A percentile compares a stretch with the other conserved stretches of the same genome.
Evolutionary conservation across 257 asterid genomes (phyloP).

Genomic region (Solanum chmielewskii): DNA sequence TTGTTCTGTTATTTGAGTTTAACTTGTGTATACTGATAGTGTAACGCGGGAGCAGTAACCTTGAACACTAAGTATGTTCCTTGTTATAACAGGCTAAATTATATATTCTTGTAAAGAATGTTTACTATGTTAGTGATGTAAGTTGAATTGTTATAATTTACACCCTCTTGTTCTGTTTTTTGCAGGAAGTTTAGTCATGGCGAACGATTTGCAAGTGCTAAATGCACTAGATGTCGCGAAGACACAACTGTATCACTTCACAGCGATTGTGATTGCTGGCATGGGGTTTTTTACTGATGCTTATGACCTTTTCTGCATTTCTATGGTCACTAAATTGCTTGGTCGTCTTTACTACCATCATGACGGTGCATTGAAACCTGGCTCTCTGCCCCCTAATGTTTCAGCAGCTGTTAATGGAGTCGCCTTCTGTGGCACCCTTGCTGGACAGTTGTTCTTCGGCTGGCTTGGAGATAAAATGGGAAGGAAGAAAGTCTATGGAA

Average conservation of each 20-base stretch:
- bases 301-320: conserved; percentile 31
- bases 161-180: neutral
- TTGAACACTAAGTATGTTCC: neutral
- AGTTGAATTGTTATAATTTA: neutral
- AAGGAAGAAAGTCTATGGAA: conserved; percentile 24
- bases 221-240: conserved; percentile 30
- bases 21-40: neutral
- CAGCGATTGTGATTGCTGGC: conserved; percentile 34
- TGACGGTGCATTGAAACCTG: conserved; percentile 8
- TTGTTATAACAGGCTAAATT: neutral
- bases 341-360: conserved; percentile 24
- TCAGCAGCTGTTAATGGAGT: conserved; percentile 21
- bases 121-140: neutral
- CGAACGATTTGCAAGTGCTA: conserved; percentile 23
- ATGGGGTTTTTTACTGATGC: conserved; percentile 45
- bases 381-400: conserved; percentile 19
- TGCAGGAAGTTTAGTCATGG: conserved; percentile 6
- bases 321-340: conserved; percentile 21
- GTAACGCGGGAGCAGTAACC: neutral
- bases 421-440: conserved; percentile 25
- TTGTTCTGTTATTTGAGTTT: neutral
- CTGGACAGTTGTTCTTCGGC: conserved; percentile 27
- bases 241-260: conserved; percentile 28
- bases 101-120: too few relatives aligned
- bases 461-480: conserved; percentile 40